Evolutionary conservation across 177 flowering plant species (phyloP).

Genomic region (Tripterygium wilfordii): DNA sequence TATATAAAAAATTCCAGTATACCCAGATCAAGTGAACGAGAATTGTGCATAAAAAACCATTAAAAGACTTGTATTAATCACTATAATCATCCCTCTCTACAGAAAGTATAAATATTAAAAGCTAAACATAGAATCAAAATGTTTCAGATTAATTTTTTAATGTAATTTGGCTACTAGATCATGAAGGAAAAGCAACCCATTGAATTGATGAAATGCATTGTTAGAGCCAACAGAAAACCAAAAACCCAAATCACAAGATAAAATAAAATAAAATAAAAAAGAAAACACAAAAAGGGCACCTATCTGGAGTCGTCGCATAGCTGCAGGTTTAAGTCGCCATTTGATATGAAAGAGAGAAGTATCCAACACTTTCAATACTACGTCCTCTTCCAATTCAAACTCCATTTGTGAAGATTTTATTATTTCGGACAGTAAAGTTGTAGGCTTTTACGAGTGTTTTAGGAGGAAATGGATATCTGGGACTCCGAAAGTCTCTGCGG

Average conservation of each 20-base stretch:
- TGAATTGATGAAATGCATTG: background rate
- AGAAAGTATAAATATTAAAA: too few relatives aligned
- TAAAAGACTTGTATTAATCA: background rate
- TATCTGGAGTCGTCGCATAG: slow-evolving; percentile 60
- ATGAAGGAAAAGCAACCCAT: background rate
- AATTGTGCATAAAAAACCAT: background rate
- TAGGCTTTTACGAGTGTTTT: too few relatives aligned
- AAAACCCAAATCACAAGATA: background rate
- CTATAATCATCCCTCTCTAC: background rate
- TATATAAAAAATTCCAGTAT: too few relatives aligned
- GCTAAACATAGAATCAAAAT: too few relatives aligned
- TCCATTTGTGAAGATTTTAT: too few relatives aligned
- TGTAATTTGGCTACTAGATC: too few relatives aligned
- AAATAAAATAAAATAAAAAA: background rate
- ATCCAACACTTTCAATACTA: slow-evolving; percentile 34
- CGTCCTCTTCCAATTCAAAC: slow-evolving; percentile 28
- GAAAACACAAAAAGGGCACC: slow-evolving; percentile 26
- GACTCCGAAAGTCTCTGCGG: too few relatives aligned
- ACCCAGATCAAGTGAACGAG: too few relatives aligned
- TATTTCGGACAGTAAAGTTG: too few relatives aligned
- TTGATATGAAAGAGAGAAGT: slow-evolving; percentile 43
- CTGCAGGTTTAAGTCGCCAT: slow-evolving; percentile 60
- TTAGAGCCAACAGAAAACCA: slow-evolving; percentile 1
- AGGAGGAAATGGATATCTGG: too few relatives aligned
- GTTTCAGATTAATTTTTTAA: too few relatives aligned